These are phyloP conservation scores for Fusarium sp. DNA, from an alignment of 2,329 filamentous ascomycete species.

Conservation along the genomic window DNA sequence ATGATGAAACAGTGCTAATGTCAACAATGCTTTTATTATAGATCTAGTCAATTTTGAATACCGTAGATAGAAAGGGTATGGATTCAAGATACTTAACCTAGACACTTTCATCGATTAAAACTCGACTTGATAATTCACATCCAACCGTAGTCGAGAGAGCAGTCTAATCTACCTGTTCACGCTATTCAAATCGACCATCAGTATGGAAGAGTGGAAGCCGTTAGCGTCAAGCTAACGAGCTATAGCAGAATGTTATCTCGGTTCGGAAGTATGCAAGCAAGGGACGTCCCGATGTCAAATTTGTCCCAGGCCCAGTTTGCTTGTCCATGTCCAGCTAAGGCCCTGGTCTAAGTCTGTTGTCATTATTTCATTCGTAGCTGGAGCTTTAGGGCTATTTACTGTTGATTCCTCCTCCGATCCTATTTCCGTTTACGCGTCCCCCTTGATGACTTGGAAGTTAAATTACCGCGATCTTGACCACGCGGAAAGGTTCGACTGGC, in stretches of 20 bases:
- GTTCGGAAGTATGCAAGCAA: conserved; percentile 24
- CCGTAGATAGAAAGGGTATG: neutral
- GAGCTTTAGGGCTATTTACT: neutral
- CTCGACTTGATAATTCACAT: neutral
- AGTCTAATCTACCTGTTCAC: neutral
- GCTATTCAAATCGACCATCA: neutral
- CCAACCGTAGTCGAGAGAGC: neutral
- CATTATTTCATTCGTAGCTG: neutral
- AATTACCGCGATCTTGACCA: neutral
- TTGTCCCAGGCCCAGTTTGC: conserved; percentile 2
- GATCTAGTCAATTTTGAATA: neutral
- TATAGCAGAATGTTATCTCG: neutral
- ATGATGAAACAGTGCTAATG: neutral
- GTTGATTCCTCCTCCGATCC: neutral
- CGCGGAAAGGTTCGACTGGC: conserved; percentile 6
- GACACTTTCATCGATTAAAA: neutral
- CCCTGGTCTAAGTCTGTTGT: conserved; percentile 1
- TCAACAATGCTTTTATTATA: neutral
- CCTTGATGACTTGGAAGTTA: neutral
- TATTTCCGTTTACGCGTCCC: conserved; percentile 1
- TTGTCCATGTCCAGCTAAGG: neutral
- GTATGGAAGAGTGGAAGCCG: neutral
- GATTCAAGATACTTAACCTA: neutral
- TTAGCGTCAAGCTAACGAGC: conserved; percentile 13
- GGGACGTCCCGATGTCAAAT: conserved; percentile 19